Base-by-base conservation (phyloP, 345 rosid species). In the Citropsis articulata region DNA sequence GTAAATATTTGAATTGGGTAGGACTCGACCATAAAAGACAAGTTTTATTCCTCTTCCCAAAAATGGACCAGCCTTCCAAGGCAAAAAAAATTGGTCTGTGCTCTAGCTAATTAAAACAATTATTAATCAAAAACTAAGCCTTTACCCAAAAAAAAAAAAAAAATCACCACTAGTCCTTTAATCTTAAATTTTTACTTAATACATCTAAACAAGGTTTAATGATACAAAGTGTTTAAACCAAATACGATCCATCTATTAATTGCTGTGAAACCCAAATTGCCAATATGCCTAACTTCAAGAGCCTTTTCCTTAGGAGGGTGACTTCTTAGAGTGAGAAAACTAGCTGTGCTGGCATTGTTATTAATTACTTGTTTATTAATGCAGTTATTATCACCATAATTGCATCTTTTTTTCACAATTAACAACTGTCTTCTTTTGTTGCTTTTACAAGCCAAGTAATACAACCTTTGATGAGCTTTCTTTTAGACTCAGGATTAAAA, bases 401-500 rank as follows among this genome's bases (percentile, higher is more conserved):
- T 73, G 56, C 6, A 24, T 73, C 67, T 59, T 45, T 69, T 42
- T 25, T 9, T 8, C n/a, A 12, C 21, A 73, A 73, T 73, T 61
- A 59, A 38, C 18, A 73, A 61, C 27, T 73, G 24, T 7, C 53
- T 55, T 21, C 9, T 45, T 71, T 33, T 6, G 67, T 73, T 60
- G 76, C 76, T 33, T 73, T 59, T 27, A 18, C 67, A 8, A 45
- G 27, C 30, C 60, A 63, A 42, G 18, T 25, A 42, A 45, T 35
- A 0, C 22, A 36, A 1, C 27, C 25, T 27, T 25, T 38, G 21
- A 4, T 18, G 57, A 53, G 59, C 35, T 62, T 63, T 28, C 6
- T 28, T 45, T 63, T 63, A 40, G 59, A 40, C 69, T 75, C 66
- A n/a, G 71, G 69, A 76, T 56, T 66, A 25, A 66, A 76, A 45